Base-by-base conservation (phyloP, 352 stramenopile species). In the Globisporangium sylvaticum region DNA sequence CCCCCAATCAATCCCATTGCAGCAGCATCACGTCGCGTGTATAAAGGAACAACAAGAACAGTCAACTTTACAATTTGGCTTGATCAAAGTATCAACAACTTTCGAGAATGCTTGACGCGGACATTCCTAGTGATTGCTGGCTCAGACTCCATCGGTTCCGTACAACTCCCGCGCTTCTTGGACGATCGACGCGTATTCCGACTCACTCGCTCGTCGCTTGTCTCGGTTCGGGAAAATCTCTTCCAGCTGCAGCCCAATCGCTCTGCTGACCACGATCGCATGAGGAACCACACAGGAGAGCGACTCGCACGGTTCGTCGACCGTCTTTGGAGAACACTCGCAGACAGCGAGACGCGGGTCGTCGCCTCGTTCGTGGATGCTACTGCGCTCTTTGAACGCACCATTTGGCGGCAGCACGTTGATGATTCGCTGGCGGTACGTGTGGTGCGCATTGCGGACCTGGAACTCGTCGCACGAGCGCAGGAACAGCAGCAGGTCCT, bases 201-300 rank as follows among this genome's bases (percentile, higher is more conserved):
- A 64, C 39, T 18, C 46, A 8, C 39, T 57, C 20, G 31, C 34
- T 20, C 24, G n/a, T 4, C 37, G 58, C 55, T 37, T 34, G 24
- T 48, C 56, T 22, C 64, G 48, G 5, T 37, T 52, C 7, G 53
- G 53, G 7, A 59, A 67, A 22, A 71, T 50, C 31, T 66, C 66
- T 31, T 67, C 39, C 5, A 71, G 46, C 0, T 48, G 44, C 42
- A 71, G 53, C 22, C 59, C 66, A 25, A 53, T 31, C 4, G 39
- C 59, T 37, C 67, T 76, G 24, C 65, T 81, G 20, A 92, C 68
- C 31, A 89, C 70, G 4, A 91, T 60, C 24, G 73, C 70, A 46
- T 92, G 82, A 0, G 78, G 82, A 4, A 92, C 62, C 18, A 88
- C 55, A 48, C 84, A 92, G 0, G 83, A 68, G 44, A 84, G 69